phyloP scores from a whole-genome alignment of 345 rosid species.

The Viola odorata region DNA sequence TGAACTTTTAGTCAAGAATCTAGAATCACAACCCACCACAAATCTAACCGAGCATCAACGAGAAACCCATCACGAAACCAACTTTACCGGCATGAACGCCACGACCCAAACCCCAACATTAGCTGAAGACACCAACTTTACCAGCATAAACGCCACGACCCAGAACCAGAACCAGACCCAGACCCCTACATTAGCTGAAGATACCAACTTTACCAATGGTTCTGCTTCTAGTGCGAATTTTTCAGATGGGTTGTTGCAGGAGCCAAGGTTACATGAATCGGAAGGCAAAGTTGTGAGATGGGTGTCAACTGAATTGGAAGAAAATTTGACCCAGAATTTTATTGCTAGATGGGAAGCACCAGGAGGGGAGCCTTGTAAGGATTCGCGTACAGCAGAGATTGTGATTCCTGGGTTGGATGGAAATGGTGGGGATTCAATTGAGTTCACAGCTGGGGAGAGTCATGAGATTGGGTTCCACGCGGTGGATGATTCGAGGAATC shows the following conservation, averaged over 20 bases:
- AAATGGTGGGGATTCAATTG: conserved; percentile 30
- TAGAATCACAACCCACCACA: conserved; percentile 1
- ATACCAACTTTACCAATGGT: neutral
- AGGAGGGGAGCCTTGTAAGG: conserved; percentile 62
- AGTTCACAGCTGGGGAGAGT: conserved; percentile 57
- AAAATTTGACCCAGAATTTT: conserved; percentile 47
- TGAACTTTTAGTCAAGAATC: conserved; percentile 14
- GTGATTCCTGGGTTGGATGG: conserved; percentile 56
- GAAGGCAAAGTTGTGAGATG: too few relatives aligned
- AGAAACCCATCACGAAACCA: conserved; percentile 9
- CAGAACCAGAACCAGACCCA: too few relatives aligned
- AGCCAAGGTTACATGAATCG: neutral
- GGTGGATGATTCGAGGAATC: conserved; percentile 43
- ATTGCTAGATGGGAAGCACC: conserved; percentile 58
- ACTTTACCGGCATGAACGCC: neutral
- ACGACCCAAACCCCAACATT: neutral
- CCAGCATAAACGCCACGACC: neutral
- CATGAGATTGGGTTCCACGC: conserved; percentile 66
- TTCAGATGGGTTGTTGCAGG: conserved; percentile 12
- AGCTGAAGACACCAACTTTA: neutral
- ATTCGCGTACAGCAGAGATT: conserved; percentile 49
- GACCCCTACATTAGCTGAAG: neutral
- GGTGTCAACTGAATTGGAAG: conserved; percentile 46
- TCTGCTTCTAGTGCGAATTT: conserved; percentile 7
- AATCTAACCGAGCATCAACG: conserved; percentile 9